Conservation (phyloP, 2,329 filamentous ascomycete genomes). For the Fusarium austroafricanum region DNA sequence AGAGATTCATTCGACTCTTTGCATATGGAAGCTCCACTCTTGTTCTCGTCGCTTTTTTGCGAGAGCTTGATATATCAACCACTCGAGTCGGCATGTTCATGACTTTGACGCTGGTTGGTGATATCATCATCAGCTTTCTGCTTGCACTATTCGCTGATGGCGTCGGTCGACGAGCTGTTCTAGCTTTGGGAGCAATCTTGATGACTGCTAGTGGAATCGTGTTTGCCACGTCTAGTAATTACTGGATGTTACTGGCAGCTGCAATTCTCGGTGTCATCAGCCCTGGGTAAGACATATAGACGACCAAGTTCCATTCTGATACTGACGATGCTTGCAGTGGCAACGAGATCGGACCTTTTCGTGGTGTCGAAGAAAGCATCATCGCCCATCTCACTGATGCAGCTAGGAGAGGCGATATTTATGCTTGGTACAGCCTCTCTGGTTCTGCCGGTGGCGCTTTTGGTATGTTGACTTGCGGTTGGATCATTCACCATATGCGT, state of each 20-base stretch:
- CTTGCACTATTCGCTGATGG: slow-evolving; percentile 70
- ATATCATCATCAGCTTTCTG: slow-evolving; percentile 68
- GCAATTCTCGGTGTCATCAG: slow-evolving; percentile 72
- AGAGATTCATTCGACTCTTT: slow-evolving; percentile 71
- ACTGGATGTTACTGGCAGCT: slow-evolving; percentile 68
- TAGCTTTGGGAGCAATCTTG: slow-evolving; percentile 64
- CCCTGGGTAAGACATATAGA: slow-evolving; percentile 54
- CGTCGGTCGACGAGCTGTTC: slow-evolving; percentile 64
- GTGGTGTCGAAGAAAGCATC: slow-evolving; percentile 70
- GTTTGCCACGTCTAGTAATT: slow-evolving; percentile 65
- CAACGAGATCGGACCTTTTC: slow-evolving; percentile 73
- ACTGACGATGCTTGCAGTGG: slow-evolving; percentile 55
- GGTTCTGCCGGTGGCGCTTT: slow-evolving; percentile 71
- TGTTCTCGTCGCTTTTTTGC: slow-evolving; percentile 67
- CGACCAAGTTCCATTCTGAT: rapidly evolving
- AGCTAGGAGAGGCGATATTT: slow-evolving; percentile 64
- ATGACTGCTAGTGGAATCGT: slow-evolving; percentile 67
- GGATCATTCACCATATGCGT: slow-evolving; percentile 65
- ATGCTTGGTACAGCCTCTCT: slow-evolving; percentile 70
- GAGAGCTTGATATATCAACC: slow-evolving; percentile 61
- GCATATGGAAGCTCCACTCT: slow-evolving; percentile 71
- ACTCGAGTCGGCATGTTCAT: slow-evolving; percentile 71
- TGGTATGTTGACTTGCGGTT: slow-evolving; percentile 70
- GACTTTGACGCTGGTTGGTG: slow-evolving; percentile 71
- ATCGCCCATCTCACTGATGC: slow-evolving; percentile 66